Evolutionary conservation across 176 grass and related monocot genomes (phyloP).

Genomic region (Raddia distichophylla): DNA sequence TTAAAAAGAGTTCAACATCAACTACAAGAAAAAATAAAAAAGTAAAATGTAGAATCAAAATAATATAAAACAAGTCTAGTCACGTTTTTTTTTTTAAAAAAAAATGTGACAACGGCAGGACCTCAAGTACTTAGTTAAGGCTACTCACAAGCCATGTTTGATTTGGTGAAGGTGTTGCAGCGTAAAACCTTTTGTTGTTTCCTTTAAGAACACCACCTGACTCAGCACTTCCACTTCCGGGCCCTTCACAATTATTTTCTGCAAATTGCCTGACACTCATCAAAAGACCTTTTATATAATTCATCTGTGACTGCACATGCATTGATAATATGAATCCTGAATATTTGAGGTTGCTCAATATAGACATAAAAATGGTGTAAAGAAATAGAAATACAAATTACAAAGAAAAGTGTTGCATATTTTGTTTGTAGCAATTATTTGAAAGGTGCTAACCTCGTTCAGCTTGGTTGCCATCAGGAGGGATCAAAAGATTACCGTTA

Average conservation of each 20-base stretch:
- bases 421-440: not conserved
- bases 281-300: not conserved
- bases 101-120: no score
- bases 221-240: conserved; percentile 26
- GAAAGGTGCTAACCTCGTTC: conserved; percentile 18
- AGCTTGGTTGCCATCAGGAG: not conserved
- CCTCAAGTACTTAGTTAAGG: not conserved
- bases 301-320: not conserved
- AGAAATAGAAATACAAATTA: conserved; percentile 2
- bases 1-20: no score
- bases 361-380: not conserved
- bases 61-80: no score
- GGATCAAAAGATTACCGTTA: not conserved
- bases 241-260: conserved; percentile 25
- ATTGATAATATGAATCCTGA: not conserved
- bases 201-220: conserved; percentile 27
- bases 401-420: not conserved
- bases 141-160: conserved; percentile 67
- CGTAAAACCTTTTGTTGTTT: conserved; percentile 36
- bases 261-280: conserved; percentile 4
- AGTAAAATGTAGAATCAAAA: no score
- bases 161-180: conserved; percentile 23
- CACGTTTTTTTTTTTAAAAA: no score
- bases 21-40: no score
- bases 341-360: not conserved